These are phyloP conservation scores for Backusella parvicylindrica DNA, from an alignment of 192 early-diverging fungal species.

Conservation along the genomic window DNA sequence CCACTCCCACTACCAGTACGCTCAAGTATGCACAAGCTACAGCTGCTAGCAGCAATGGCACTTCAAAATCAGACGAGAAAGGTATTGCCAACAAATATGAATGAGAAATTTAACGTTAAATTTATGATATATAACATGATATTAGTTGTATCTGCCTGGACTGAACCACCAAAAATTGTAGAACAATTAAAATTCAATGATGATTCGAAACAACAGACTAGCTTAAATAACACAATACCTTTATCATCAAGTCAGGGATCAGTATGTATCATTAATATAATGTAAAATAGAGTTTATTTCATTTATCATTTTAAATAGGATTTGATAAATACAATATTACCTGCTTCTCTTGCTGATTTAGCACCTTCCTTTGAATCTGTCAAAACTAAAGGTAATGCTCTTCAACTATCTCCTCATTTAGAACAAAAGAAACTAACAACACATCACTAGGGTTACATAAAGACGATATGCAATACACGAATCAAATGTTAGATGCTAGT, in stretches of 20 bases:
- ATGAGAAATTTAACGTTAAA: too few relatives aligned
- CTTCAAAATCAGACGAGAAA: neutral
- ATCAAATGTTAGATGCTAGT: constrained; percentile 84
- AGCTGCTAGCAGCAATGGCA: neutral
- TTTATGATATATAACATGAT: too few relatives aligned
- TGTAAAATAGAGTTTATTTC: too few relatives aligned
- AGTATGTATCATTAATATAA: too few relatives aligned
- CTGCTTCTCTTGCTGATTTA: constrained; percentile 48
- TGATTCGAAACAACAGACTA: neutral
- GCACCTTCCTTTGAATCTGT: constrained; percentile 53
- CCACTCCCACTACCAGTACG: neutral
- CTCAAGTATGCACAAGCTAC: constrained; percentile 31
- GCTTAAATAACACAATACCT: neutral
- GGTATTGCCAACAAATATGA: neutral
- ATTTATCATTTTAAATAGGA: neutral
- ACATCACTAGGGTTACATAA: constrained; percentile 22
- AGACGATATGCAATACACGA: constrained; percentile 44
- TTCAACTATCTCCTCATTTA: too few relatives aligned
- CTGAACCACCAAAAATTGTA: constrained; percentile 32
- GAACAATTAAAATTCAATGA: constrained; percentile 10
- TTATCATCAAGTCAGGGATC: neutral
- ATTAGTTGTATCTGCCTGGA: constrained; percentile 16
- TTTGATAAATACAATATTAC: constrained; percentile 41
- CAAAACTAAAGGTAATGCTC: constrained; percentile 47
- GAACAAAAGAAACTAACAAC: neutral